Percentiles rank a stretch among this genome's conserved stretches.
These are phyloP conservation scores for Claviceps capensis DNA, from an alignment of 2,329 filamentous ascomycete genomes.

Conservation along the genomic window DNA sequence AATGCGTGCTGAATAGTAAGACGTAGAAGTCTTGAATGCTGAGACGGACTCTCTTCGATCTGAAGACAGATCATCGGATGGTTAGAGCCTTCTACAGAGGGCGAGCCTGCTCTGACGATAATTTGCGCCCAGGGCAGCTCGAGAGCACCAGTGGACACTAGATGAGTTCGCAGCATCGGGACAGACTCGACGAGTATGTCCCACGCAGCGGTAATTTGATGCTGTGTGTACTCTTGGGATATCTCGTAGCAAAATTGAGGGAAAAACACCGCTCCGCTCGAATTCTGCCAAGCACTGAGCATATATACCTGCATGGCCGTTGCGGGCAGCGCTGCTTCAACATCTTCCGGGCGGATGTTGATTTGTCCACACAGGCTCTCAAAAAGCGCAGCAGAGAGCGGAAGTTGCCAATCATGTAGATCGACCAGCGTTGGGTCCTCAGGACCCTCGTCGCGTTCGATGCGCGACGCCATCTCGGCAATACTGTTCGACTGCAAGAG, in stretches of 20 bases:
- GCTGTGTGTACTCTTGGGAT: conserved; percentile 20
- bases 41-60: conserved; percentile 5
- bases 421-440: background rate
- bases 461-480: conserved; percentile 40
- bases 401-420: conserved; percentile 12
- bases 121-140: conserved; percentile 49
- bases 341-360: conserved; percentile 26
- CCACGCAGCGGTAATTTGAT: conserved; percentile 47
- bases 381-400: conserved; percentile 24
- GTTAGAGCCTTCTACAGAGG: background rate
- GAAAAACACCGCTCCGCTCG: conserved; percentile 55
- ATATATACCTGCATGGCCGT: conserved; percentile 71
- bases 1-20: conserved; percentile 71
- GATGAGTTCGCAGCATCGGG: conserved; percentile 55
- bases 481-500: conserved; percentile 56
- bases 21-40: conserved; percentile 19
- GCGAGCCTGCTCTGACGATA: conserved; percentile 24
- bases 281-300: conserved; percentile 62
- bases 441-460: background rate
- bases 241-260: conserved; percentile 54
- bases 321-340: conserved; percentile 51
- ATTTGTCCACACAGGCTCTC: conserved; percentile 22
- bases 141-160: conserved; percentile 37
- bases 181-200: conserved; percentile 35
- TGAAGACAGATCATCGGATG: conserved; percentile 14